Percentiles rank a stretch among this genome's conserved stretches.
phyloP scores from a whole-genome alignment of 257 asterid species.

The Gentiana macrophylla region DNA sequence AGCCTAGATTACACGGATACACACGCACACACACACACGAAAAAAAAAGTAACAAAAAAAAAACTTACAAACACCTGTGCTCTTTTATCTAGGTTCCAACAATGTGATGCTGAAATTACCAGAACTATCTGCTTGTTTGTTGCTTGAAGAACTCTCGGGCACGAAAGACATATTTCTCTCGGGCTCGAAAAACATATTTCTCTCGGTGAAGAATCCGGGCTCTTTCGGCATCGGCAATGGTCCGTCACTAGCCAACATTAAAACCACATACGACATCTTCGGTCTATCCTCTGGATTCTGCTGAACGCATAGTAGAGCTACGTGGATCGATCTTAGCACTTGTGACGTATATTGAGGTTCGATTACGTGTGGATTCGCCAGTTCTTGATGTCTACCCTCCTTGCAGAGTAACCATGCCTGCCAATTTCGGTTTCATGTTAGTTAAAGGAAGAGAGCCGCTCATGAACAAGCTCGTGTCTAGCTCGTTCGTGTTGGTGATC shows the following conservation, averaged over 20 bases:
- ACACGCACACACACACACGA: too few species aligned
- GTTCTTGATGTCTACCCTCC: constrained; percentile 17
- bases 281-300: constrained; percentile 25
- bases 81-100: constrained; percentile 13
- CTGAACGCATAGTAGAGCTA: constrained; percentile 21
- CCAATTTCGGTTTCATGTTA: not conserved
- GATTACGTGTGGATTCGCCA: not conserved
- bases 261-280: constrained; percentile 16
- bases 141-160: constrained; percentile 11
- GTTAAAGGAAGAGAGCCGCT: too few species aligned
- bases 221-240: constrained; percentile 14
- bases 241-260: constrained; percentile 18
- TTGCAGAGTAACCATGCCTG: constrained; percentile 25
- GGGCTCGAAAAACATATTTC: constrained; percentile 8
- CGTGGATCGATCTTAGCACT: constrained; percentile 22
- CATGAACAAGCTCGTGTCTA: too few species aligned
- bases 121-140: constrained; percentile 6
- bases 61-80: not conserved
- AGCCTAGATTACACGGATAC: too few species aligned
- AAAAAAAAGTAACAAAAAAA: too few species aligned
- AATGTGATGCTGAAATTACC: constrained; percentile 15
- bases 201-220: constrained; percentile 25
- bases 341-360: constrained; percentile 6
- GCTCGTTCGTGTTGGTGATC: too few species aligned
- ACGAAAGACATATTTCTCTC: not conserved